Conservation (phyloP, 2,329 filamentous ascomycete species). For the Elsinoe australis region DNA sequence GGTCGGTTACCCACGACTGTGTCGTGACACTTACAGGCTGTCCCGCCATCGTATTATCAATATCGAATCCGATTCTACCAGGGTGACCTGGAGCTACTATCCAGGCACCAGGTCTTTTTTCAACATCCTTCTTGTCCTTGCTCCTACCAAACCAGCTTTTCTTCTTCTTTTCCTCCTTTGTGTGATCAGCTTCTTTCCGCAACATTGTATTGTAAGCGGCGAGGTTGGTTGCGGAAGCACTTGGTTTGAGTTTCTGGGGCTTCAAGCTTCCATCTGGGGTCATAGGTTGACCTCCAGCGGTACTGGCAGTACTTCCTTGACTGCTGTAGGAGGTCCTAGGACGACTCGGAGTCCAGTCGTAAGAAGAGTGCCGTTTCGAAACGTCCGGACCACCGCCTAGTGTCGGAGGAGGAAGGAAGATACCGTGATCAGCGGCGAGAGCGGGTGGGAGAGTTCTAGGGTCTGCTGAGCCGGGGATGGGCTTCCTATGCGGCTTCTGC, state of each 20-base stretch:
- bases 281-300: conserved; percentile 7
- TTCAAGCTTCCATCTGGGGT: conserved; percentile 8
- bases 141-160: conserved; percentile 29
- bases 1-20: background rate
- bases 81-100: conserved; percentile 45
- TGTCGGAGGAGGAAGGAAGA: conserved; percentile 12
- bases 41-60: conserved; percentile 43
- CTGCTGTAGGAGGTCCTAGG: conserved; percentile 9
- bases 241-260: conserved; percentile 5
- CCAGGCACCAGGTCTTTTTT: conserved; percentile 45
- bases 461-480: background rate
- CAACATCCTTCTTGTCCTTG: conserved; percentile 28
- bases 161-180: conserved; percentile 25
- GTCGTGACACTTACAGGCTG: conserved; percentile 39
- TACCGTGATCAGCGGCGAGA: conserved; percentile 16
- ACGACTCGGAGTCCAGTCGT: conserved; percentile 7
- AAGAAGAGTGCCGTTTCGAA: conserved; percentile 10
- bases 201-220: background rate
- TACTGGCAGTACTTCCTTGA: conserved; percentile 5
- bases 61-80: conserved; percentile 50
- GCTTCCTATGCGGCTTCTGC: conserved; percentile 5
- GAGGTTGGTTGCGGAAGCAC: conserved; percentile 5
- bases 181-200: conserved; percentile 1
- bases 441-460: conserved; percentile 13
- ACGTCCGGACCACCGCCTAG: background rate